A percentile compares a stretch with the other conserved stretches of the same genome.
Conservation (phyloP, 306 rosid species). For the Parietaria judaica region DNA sequence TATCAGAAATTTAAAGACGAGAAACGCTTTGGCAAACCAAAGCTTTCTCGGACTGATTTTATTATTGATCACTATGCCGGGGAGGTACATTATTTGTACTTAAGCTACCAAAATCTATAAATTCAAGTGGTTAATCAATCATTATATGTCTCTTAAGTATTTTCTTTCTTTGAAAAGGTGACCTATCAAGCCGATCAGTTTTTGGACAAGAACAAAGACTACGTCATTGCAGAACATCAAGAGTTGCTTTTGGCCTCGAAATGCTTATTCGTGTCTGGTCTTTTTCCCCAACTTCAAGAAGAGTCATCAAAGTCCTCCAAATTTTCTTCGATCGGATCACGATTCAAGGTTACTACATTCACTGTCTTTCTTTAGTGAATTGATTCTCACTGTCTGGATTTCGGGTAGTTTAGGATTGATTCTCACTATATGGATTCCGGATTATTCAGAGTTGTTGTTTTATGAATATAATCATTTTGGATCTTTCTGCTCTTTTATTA, state of each 20-base stretch:
- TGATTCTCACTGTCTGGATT: not conserved
- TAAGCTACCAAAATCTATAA: not conserved
- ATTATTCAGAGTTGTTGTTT: not conserved
- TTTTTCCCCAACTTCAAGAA: conserved; percentile 77
- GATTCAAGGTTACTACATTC: conserved; percentile 60
- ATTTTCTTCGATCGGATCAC: conserved; percentile 94
- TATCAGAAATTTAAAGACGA: conserved; percentile 89
- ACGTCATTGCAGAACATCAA: conserved; percentile 95
- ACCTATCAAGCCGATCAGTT: conserved; percentile 85
- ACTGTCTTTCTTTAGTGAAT: not conserved
- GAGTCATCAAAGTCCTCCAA: conserved; percentile 90
- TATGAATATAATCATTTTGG: not conserved
- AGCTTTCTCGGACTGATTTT: conserved; percentile 92
- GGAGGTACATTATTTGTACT: conserved; percentile 52
- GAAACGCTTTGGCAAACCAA: conserved; percentile 95
- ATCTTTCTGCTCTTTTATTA: not conserved
- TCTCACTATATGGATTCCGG: not conserved
- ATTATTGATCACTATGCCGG: conserved; percentile 91
- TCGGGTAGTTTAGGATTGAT: not conserved
- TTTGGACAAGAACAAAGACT: conserved; percentile 97
- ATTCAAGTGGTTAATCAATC: not conserved
- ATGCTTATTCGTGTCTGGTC: conserved; percentile 75
- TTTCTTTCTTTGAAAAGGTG: conserved; percentile 34
- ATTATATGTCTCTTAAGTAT: conserved; percentile 23
- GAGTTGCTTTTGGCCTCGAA: conserved; percentile 73